Evolutionary conservation across 306 rosid species (phyloP), one percentile per base, ranked within the genome.

Genomic region (Malus asiatica): DNA sequence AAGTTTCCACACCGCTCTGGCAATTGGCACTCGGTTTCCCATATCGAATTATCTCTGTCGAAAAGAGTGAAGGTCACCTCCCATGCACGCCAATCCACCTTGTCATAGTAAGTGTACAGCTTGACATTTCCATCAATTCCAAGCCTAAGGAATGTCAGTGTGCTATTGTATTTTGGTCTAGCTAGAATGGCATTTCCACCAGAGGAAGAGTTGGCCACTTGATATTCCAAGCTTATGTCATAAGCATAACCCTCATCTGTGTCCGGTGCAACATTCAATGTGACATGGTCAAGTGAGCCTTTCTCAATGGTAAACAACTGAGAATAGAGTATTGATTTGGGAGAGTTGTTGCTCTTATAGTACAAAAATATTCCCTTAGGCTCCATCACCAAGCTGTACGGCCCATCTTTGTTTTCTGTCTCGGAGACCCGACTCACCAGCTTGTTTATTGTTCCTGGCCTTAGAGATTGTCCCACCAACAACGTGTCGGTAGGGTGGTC

Each of bases 111-210:
- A 5, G 96, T 93, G 69, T 87, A 53, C 0, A 90, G 3, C 48
- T 45, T 81, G 58, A 90, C 62, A 69, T 86, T 93, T 0, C 96
- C 93, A 71, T 89, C 94, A 22, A 82, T 84, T 74, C 90, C 89
- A 48, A 87, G 88, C 79, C 90, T 80, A 9, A 88, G 87, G 55
- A 74, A 87, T 52, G 88, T 76, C 18, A 86, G 9, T 1, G 91
- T 84, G 72, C 76, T 44, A 7, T 90, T 90, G 67, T 85, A 88
- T 70, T 87, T 89, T 7, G 91, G 89, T 74, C 84, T 81, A 1
- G 65, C 78, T 7, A 85, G 7, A 46, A 77, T 11, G 4, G 64
- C 52, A 4, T 8, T 57, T 3, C 79, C 83, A 27, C 10, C 22
- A 0, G 3, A 11, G 3, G 86, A 22, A 6, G 80, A 45, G 30